phyloP scores from a whole-genome alignment of 1,139 yeast species.

The Candida tetrigidarum region DNA sequence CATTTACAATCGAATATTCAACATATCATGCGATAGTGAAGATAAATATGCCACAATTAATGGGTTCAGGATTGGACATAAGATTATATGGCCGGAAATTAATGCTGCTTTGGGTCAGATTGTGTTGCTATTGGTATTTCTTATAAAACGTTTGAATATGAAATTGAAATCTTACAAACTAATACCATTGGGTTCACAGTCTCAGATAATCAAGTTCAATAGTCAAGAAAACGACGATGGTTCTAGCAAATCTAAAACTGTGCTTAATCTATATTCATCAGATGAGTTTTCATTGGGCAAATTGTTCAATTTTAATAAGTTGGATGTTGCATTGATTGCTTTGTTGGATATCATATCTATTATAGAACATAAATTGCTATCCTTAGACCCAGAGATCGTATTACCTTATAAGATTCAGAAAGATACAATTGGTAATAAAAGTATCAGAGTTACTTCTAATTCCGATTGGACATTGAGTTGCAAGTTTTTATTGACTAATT shows the following conservation, averaged over 20 bases:
- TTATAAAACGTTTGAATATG: conserved; percentile 60
- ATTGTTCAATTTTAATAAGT: conserved; percentile 66
- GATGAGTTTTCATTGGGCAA: conserved; percentile 74
- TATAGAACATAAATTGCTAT: conserved; percentile 53
- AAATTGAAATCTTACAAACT: conserved; percentile 63
- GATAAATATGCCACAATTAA: conserved; percentile 89
- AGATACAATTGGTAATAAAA: conserved; percentile 78
- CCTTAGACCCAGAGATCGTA: conserved; percentile 59
- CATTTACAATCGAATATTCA: conserved; percentile 80
- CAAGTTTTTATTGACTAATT: conserved; percentile 74
- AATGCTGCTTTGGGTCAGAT: conserved; percentile 94
- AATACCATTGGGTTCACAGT: conserved; percentile 84
- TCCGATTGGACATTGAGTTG: conserved; percentile 93
- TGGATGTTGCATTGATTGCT: conserved; percentile 81
- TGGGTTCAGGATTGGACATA: conserved; percentile 76
- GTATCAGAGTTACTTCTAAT: conserved; percentile 73
- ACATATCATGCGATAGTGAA: conserved; percentile 67
- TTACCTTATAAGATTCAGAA: conserved; percentile 65
- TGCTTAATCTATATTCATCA: conserved; percentile 57
- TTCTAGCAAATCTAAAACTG: conserved; percentile 24
- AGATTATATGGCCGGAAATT: conserved; percentile 87
- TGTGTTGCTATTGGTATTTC: conserved; percentile 67
- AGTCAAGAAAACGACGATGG: conserved; percentile 25
- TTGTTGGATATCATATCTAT: conserved; percentile 64
- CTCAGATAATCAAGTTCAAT: conserved; percentile 66